Conservation (phyloP, 2,329 filamentous ascomycete species). For the Rhinocladiella similis region DNA sequence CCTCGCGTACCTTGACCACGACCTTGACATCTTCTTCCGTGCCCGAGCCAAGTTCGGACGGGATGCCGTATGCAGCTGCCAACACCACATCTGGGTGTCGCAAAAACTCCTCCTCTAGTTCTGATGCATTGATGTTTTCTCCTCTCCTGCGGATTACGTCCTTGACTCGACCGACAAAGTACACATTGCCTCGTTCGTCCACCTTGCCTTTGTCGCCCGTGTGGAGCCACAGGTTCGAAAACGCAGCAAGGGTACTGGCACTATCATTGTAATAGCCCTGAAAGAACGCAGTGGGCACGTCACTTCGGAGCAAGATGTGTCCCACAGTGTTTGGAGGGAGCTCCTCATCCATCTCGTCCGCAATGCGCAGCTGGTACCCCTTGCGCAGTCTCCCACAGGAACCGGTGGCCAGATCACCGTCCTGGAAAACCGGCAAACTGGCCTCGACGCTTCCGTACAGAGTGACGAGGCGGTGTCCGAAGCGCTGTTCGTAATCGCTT, state of each 20-base stretch:
- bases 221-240: constrained; percentile 71
- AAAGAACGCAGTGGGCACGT: constrained; percentile 17
- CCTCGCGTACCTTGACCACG: constrained; percentile 5
- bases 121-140: constrained; percentile 91
- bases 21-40: constrained; percentile 21
- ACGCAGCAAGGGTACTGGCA: constrained; percentile 3
- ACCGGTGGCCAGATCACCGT: not conserved
- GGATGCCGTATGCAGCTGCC: constrained; percentile 15
- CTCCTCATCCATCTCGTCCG: constrained; percentile 10
- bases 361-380: constrained; percentile 15
- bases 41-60: constrained; percentile 14
- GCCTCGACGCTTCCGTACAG: constrained; percentile 17
- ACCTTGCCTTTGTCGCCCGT: constrained; percentile 88
- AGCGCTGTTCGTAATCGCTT: constrained; percentile 12
- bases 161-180: constrained; percentile 51
- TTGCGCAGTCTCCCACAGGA: constrained; percentile 11
- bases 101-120: constrained; percentile 68
- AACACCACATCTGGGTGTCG: constrained; percentile 9
- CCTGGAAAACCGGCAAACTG: constrained; percentile 14
- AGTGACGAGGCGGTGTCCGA: constrained; percentile 14
- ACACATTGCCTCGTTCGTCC: constrained; percentile 32
- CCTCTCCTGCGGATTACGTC: constrained; percentile 91
- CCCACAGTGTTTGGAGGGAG: constrained; percentile 14
- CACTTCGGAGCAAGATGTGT: constrained; percentile 15
- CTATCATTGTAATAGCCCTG: constrained; percentile 16